These are phyloP conservation scores for Nitzschia putrida DNA, from an alignment of 108 stramenopile species.

Conservation along the genomic window DNA sequence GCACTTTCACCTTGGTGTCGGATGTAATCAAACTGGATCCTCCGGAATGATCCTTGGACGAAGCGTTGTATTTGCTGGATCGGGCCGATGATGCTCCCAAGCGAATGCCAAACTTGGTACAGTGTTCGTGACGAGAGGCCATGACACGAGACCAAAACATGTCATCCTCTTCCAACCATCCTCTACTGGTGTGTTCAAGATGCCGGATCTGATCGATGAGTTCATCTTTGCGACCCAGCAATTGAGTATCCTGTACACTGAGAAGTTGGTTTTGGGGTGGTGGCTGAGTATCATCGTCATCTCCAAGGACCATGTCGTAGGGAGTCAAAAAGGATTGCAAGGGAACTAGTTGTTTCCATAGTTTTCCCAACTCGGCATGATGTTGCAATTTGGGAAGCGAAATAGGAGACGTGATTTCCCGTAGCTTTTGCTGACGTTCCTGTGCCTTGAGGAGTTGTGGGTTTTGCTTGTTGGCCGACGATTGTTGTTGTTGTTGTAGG, in stretches of 20 bases:
- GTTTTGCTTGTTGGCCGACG: conserved; percentile 8
- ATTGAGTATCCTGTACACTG: conserved; percentile 69
- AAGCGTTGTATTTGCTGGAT: conserved; percentile 18
- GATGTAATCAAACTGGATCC: conserved; percentile 23
- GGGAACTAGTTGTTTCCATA: conserved; percentile 67
- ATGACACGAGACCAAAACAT: conserved; percentile 61
- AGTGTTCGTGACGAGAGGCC: conserved; percentile 38
- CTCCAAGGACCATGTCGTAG: no score
- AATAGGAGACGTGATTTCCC: conserved; percentile 33
- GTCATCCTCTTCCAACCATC: conserved; percentile 86
- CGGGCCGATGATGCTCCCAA: conserved; percentile 5
- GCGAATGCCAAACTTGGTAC: conserved; percentile 24
- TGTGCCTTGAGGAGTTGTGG: conserved; percentile 49
- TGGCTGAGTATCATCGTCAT: no score
- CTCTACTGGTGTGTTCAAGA: conserved; percentile 64
- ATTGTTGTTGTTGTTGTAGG: conserved; percentile 40
- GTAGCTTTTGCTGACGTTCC: conserved; percentile 57
- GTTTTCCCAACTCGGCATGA: conserved; percentile 58
- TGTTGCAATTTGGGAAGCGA: conserved; percentile 62
- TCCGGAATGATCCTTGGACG: conserved; percentile 8
- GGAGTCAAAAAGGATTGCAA: conserved; percentile 41
- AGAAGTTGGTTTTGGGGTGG: conserved; percentile 49
- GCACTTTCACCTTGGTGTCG: conserved; percentile 25
- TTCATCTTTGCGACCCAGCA: conserved; percentile 66
- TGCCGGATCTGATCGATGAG: conserved; percentile 61